A percentile compares a stretch with the other conserved stretches of the same genome.
Evolutionary conservation across 768 basidiomycete species (phyloP).

Genomic region (Mycena venus): DNA sequence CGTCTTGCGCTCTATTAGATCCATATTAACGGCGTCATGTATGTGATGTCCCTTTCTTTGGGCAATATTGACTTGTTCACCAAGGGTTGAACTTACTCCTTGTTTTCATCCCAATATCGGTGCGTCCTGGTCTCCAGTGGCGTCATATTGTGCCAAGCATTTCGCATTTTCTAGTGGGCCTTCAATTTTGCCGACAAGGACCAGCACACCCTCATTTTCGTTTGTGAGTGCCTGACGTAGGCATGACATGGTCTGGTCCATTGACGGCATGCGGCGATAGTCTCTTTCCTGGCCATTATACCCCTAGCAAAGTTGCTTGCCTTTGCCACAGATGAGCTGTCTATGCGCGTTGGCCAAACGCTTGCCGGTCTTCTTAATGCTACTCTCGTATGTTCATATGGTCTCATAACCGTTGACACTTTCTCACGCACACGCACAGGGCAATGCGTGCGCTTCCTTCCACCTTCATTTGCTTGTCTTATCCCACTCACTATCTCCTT

Average conservation of each 20-base stretch:
- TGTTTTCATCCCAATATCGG: conserved; percentile 80
- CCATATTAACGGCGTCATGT: conserved; percentile 74
- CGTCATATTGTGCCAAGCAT: background rate
- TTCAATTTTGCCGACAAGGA: conserved; percentile 69
- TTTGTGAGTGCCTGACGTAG: conserved; percentile 66
- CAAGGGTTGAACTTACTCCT: conserved; percentile 81
- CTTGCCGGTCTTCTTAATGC: conserved; percentile 89
- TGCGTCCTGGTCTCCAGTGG: conserved; percentile 41
- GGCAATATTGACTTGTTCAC: background rate
- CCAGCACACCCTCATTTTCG: conserved; percentile 74
- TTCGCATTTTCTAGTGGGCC: conserved; percentile 69
- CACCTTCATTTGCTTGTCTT: conserved; percentile 35
- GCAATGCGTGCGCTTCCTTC: conserved; percentile 60
- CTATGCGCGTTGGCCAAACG: conserved; percentile 86
- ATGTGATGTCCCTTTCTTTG: conserved; percentile 31
- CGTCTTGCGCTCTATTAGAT: conserved; percentile 58
- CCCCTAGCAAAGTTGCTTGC: conserved; percentile 89
- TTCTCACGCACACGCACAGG: conserved; percentile 46
- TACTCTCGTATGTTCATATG: conserved; percentile 68
- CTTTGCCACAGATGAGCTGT: conserved; percentile 89
- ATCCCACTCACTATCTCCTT: conserved; percentile 27
- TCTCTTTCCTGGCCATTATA: conserved; percentile 86
- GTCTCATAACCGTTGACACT: background rate
- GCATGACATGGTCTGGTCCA: background rate
- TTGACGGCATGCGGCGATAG: conserved; percentile 49